A percentile compares a stretch with the other conserved stretches of the same genome.
phyloP scores from a whole-genome alignment of 768 basidiomycete genomes.

The Boletus subcaerulescens region DNA sequence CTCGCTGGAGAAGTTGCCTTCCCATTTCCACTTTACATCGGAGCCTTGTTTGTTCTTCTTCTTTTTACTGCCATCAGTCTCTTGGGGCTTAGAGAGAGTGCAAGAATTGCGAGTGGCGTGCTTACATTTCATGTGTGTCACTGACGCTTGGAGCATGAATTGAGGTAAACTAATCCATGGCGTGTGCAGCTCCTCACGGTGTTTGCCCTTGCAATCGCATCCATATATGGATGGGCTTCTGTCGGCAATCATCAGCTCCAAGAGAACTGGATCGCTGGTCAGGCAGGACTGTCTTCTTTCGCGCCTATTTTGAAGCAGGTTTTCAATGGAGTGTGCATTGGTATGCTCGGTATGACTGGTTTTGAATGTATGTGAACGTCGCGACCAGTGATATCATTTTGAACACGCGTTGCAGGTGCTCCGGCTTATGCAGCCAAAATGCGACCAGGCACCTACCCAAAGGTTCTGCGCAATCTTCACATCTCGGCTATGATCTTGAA shows the following conservation, averaged over 20 bases:
- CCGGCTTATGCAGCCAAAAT: constrained; percentile 67
- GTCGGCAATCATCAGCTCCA: constrained; percentile 46
- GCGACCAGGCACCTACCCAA: constrained; percentile 51
- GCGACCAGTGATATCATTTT: background rate
- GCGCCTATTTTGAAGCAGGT: constrained; percentile 41
- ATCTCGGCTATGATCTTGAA: constrained; percentile 56
- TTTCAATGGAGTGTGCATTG: constrained; percentile 67
- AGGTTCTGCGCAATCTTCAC: constrained; percentile 65
- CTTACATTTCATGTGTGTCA: constrained; percentile 56
- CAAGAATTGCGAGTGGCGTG: constrained; percentile 54
- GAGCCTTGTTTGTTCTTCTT: constrained; percentile 51
- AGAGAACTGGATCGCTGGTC: constrained; percentile 51
- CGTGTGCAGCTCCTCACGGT: constrained; percentile 50
- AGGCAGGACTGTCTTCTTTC: constrained; percentile 28
- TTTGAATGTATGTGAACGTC: constrained; percentile 50
- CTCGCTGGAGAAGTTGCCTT: constrained; percentile 59
- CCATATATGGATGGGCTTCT: constrained; percentile 49
- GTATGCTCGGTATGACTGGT: constrained; percentile 71
- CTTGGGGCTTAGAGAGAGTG: constrained; percentile 59
- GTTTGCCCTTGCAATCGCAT: constrained; percentile 48
- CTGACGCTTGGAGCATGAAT: background rate
- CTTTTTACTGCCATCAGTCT: constrained; percentile 56
- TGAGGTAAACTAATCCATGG: background rate
- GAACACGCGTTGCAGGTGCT: constrained; percentile 37
- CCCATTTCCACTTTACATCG: constrained; percentile 54